These are phyloP conservation scores for Suillus alpinus DNA, from an alignment of 768 basidiomycete genomes.

Conservation along the genomic window DNA sequence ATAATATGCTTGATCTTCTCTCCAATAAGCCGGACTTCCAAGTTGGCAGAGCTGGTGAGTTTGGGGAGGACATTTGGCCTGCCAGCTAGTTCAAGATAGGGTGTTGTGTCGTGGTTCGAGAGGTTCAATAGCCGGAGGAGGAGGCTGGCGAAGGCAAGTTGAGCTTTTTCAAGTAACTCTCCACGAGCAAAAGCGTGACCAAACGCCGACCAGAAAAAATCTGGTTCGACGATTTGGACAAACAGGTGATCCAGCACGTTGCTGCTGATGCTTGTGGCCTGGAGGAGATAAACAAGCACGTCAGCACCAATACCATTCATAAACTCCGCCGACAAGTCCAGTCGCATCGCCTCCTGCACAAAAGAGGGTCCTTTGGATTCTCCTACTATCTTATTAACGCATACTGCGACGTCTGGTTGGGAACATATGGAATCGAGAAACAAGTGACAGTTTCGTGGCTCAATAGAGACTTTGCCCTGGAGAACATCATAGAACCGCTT, in stretches of 20 bases:
- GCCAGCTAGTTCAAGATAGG: slow-evolving; percentile 35
- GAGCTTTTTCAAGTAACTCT: slow-evolving; percentile 28
- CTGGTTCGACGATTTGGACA: slow-evolving; percentile 39
- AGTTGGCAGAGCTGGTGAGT: slow-evolving; percentile 19
- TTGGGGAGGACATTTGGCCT: slow-evolving; percentile 21
- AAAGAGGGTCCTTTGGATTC: slow-evolving; percentile 31
- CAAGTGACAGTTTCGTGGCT: slow-evolving; percentile 17
- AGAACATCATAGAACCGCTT: slow-evolving; percentile 29
- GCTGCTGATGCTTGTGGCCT: slow-evolving; percentile 37
- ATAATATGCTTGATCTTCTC: slow-evolving; percentile 37
- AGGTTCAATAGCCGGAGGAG: slow-evolving; percentile 42
- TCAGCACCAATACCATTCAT: slow-evolving; percentile 36
- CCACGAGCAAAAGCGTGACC: slow-evolving; percentile 24
- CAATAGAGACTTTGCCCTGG: slow-evolving; percentile 18
- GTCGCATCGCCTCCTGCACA: slow-evolving; percentile 36
- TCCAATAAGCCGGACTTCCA: slow-evolving; percentile 24
- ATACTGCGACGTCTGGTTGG: slow-evolving; percentile 31
- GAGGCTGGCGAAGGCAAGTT: slow-evolving; percentile 43
- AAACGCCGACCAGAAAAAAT: slow-evolving; percentile 43
- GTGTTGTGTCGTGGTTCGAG: slow-evolving; percentile 25
- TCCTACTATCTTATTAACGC: slow-evolving; percentile 33
- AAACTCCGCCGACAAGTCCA: slow-evolving; percentile 31
- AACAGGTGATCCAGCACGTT: slow-evolving; percentile 35
- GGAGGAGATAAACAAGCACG: slow-evolving; percentile 37
- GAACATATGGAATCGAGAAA: slow-evolving; percentile 45